Evolutionary conservation across 208 protist species (phyloP).

Genomic region (Trypanosomatidae sp.): DNA sequence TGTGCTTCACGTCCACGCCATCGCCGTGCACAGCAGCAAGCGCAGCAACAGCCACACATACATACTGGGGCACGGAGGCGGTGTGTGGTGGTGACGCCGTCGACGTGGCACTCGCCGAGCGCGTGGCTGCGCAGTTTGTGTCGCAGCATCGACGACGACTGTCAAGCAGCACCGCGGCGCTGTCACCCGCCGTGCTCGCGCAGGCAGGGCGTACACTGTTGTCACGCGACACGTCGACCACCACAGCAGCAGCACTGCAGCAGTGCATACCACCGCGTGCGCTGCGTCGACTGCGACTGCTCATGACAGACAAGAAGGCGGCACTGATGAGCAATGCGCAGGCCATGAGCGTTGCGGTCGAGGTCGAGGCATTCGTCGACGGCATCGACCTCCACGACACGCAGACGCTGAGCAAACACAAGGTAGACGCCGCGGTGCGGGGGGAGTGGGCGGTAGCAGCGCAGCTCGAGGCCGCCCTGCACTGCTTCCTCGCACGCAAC

Average conservation of each 20-base stretch:
- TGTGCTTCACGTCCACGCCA: slow-evolving; percentile 29
- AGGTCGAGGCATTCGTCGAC: slow-evolving; percentile 82
- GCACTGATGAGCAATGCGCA: slow-evolving; percentile 49
- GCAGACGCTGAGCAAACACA: slow-evolving; percentile 42
- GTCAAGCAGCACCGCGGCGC: slow-evolving; percentile 2
- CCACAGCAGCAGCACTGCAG: slow-evolving; percentile 6
- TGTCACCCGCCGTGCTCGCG: neutral
- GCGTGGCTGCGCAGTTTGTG: slow-evolving; percentile 62
- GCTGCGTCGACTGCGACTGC: slow-evolving; percentile 43
- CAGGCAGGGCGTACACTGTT: neutral
- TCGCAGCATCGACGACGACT: slow-evolving; percentile 42
- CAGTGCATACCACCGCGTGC: slow-evolving; percentile 53
- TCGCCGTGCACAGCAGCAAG: too few relatives aligned
- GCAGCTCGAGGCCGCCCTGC: slow-evolving; percentile 34
- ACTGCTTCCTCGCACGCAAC: slow-evolving; percentile 23
- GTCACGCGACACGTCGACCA: neutral
- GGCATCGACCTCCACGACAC: slow-evolving; percentile 78
- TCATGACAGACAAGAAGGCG: slow-evolving; percentile 71
- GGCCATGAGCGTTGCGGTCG: slow-evolving; percentile 43
- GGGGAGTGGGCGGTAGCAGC: slow-evolving; percentile 50
- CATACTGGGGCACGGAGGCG: neutral
- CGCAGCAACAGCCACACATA: too few relatives aligned
- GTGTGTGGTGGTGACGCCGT: slow-evolving; percentile 50
- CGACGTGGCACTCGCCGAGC: slow-evolving; percentile 42
- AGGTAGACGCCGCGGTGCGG: slow-evolving; percentile 49